phyloP scores from a whole-genome alignment of 495 filamentous ascomycete genomes.

The Neurospora sp. region DNA sequence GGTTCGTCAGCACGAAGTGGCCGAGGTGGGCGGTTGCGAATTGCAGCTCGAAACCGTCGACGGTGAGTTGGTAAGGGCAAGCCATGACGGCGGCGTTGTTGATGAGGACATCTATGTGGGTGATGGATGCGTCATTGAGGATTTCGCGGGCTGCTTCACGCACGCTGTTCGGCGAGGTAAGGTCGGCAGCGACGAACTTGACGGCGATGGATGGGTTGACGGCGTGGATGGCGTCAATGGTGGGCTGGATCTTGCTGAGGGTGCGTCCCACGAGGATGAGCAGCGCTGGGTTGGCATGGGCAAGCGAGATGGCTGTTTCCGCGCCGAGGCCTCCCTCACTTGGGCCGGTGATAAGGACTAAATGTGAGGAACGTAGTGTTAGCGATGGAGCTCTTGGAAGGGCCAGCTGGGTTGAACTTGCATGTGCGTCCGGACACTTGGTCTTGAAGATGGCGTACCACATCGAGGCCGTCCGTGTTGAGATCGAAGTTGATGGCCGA shows the following conservation, averaged over 20 bases:
- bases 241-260: constrained; percentile 25
- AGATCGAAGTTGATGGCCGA: background rate
- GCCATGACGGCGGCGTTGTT: constrained; percentile 64
- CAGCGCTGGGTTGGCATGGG: constrained; percentile 27
- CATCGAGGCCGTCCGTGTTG: constrained; percentile 23
- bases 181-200: constrained; percentile 37
- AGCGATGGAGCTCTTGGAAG: background rate
- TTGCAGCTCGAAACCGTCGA: constrained; percentile 43
- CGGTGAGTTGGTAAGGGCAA: constrained; percentile 29
- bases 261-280: constrained; percentile 36
- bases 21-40: constrained; percentile 49
- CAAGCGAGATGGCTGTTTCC: constrained; percentile 34
- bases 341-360: constrained; percentile 41
- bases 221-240: constrained; percentile 29
- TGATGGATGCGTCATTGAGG: constrained; percentile 31
- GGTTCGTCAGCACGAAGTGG: constrained; percentile 48
- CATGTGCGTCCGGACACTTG: constrained; percentile 29
- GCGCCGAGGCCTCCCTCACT: constrained; percentile 37
- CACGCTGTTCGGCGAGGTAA: constrained; percentile 37
- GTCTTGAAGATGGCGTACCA: constrained; percentile 27
- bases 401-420: constrained; percentile 8
- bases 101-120: constrained; percentile 53
- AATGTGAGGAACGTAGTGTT: background rate
- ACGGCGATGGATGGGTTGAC: constrained; percentile 27
- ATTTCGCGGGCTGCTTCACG: constrained; percentile 40